Percentiles rank a stretch among this genome's conserved stretches.
phyloP scores from a whole-genome alignment of 768 basidiomycete species.

The Kwoniella pini region DNA sequence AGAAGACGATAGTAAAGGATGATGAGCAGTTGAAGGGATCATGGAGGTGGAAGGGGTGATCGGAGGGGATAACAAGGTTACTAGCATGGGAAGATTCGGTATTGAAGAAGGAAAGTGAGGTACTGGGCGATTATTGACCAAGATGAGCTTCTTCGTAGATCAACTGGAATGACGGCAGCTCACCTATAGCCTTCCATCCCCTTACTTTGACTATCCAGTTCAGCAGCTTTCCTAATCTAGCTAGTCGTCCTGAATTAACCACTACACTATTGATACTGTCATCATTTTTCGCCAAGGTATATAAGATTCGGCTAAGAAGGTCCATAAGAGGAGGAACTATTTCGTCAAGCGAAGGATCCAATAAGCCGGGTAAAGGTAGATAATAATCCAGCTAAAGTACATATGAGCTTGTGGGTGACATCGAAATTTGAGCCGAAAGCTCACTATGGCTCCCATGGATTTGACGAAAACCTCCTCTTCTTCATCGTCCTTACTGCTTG shows the following conservation, averaged over 20 bases:
- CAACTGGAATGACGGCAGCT: conserved; percentile 50
- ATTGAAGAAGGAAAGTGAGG: conserved; percentile 93
- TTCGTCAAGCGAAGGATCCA: conserved; percentile 82
- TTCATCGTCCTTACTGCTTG: conserved; percentile 58
- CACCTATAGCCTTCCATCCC: conserved; percentile 88
- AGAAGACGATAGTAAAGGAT: conserved; percentile 33
- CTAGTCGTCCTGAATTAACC: conserved; percentile 48
- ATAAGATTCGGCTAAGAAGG: conserved; percentile 54
- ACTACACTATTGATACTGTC: conserved; percentile 38
- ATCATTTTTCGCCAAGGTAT: conserved; percentile 57
- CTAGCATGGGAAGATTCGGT: conserved; percentile 71
- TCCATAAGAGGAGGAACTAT: conserved; percentile 76
- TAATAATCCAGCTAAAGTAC: conserved; percentile 73
- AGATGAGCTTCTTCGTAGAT: conserved; percentile 2
- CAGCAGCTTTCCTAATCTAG: conserved; percentile 60
- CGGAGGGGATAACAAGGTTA: conserved; percentile 63
- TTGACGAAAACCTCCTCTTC: conserved; percentile 44
- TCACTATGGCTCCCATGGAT: conserved; percentile 49
- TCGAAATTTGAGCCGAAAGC: conserved; percentile 1
- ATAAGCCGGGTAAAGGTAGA: conserved; percentile 87
- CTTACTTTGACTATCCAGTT: conserved; percentile 83
- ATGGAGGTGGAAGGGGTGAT: conserved; percentile 54
- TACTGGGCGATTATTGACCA: conserved; percentile 59
- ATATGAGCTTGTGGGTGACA: not conserved
- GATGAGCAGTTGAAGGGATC: conserved; percentile 56